Percentiles rank a stretch among this genome's conserved stretches.
Conservation (phyloP, 345 rosid genomes). For the Sonneratia caseolaris region DNA sequence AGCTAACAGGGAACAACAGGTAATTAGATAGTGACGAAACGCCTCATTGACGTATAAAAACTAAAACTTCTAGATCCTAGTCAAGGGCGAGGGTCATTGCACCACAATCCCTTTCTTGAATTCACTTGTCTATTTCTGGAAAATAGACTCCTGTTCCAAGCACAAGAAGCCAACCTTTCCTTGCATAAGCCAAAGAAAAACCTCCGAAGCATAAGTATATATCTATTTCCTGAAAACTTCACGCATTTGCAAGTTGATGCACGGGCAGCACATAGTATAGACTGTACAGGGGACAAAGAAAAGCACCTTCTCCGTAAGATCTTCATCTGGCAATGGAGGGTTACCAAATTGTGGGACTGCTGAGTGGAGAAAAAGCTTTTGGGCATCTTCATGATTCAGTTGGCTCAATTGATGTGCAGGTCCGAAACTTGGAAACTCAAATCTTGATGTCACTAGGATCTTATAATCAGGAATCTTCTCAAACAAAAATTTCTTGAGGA, state of each 20-base stretch:
- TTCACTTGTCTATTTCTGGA: background rate
- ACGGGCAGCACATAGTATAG: background rate
- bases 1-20: no score
- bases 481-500: slow-evolving; percentile 11
- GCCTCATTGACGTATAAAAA: no score
- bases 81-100: no score
- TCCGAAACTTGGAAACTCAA: slow-evolving; percentile 7
- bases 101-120: no score
- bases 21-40: no score
- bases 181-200: background rate
- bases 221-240: background rate
- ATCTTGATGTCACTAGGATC: slow-evolving; percentile 19
- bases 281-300: background rate
- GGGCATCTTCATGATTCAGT: slow-evolving; percentile 10
- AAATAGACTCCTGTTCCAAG: background rate
- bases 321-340: slow-evolving; percentile 7
- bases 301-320: slow-evolving; percentile 8
- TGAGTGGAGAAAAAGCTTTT: slow-evolving; percentile 12
- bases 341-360: slow-evolving; percentile 6
- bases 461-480: slow-evolving; percentile 7
- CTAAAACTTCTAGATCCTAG: no score
- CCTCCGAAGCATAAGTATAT: background rate
- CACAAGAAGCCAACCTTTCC: no score
- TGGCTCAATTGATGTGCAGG: slow-evolving; percentile 8
- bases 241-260: no score